Conservation (phyloP, 1,284 basidiomycete species). For the Sanghuangporus baumii region DNA sequence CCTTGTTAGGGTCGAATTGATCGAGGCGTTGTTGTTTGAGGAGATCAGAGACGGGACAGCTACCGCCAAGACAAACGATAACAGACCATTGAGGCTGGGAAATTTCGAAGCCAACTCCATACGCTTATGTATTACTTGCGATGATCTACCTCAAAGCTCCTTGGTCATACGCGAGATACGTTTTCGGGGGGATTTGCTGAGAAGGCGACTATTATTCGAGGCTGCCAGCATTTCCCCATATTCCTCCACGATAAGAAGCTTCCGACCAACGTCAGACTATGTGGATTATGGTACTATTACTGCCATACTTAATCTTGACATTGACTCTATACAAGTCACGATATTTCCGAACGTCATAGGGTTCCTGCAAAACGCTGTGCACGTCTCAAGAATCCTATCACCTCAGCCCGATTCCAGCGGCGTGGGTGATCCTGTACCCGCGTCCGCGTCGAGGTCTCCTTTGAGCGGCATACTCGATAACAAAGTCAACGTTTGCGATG, state of each 20-base stretch:
- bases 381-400: constrained; percentile 34
- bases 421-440: not conserved
- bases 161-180: constrained; percentile 1
- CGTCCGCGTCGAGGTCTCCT: not conserved
- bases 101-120: not conserved
- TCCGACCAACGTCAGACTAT: not conserved
- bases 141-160: constrained; percentile 7
- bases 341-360: constrained; percentile 57
- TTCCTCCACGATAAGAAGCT: constrained; percentile 13
- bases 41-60: not conserved
- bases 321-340: constrained; percentile 32
- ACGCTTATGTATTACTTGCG: not conserved
- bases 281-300: constrained; percentile 9
- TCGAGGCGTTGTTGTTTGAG: constrained; percentile 4
- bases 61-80: constrained; percentile 1
- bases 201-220: constrained; percentile 13
- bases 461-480: constrained; percentile 4
- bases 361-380: constrained; percentile 55
- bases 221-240: constrained; percentile 6
- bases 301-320: not conserved
- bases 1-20: constrained; percentile 3
- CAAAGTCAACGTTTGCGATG: constrained; percentile 2
- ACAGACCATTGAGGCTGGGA: not conserved
- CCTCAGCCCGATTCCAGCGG: not conserved
- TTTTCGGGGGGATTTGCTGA: constrained; percentile 6